Evolutionary conservation across 148 eudicot species (phyloP), one percentile per base, ranked within the genome.

Genomic region (Cornus kousa): DNA sequence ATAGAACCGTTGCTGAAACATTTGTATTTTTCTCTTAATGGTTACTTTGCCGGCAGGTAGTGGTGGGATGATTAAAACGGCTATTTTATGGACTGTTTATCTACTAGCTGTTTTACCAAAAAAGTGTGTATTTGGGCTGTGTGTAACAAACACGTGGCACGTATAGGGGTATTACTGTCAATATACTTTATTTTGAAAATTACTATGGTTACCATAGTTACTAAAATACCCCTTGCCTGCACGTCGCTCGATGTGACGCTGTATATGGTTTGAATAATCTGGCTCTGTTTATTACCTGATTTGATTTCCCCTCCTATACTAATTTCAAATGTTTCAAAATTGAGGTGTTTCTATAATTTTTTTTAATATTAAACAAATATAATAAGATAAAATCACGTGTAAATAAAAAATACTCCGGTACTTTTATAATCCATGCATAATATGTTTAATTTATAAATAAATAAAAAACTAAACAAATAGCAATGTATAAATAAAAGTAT

Each of bases 21-120:
- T n/a, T 0, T 5, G 0, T 22, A 13, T 24, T 16, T 19, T 14
- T 7, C 31, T 16, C 17, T 19, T 9, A 50, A 53, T 73, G 40
- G 31, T 73, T 3, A 32, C 75, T 73, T 73, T 53, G 66, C 64
- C 66, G 65, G 66, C 75, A 50, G 40, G 64, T 55, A 73, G 59
- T 31, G 35, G 48, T 23, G 5, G 5, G 31, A 50, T 3, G 31
- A 35, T 28, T 73, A 73, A 28, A 73, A 73, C 65, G 40, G 23
- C 9, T 33, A 28, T 12, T 8, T 28, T 2, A 2, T 35, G 37
- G 37, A 35, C 37, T 35, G 37, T 4, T 35, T 4, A 35, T 35
- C 37, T 35, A 35, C 37, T 35, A 2, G 3, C 37, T 35, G 28
- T 28, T 35, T 35, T 35, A 35, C 0, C 53, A 11, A 0, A 7